Evolutionary conservation across 352 stramenopile species (phyloP).

Genomic region (Pythium myriotylum): DNA sequence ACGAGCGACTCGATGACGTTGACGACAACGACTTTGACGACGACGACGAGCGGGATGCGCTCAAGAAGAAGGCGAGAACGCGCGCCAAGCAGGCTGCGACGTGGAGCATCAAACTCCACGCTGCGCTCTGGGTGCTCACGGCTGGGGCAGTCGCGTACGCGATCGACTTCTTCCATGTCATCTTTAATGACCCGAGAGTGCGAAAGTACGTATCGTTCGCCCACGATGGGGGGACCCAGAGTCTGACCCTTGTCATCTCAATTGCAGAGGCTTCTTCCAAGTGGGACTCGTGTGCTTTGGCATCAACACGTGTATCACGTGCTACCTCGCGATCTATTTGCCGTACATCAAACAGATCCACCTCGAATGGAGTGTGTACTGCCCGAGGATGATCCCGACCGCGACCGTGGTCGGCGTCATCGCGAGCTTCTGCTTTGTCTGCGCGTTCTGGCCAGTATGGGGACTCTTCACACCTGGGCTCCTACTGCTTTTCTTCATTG

Average conservation of each 20-base stretch:
- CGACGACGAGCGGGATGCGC: conserved; percentile 32
- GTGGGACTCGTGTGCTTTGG: conserved; percentile 75
- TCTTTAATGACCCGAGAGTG: conserved; percentile 63
- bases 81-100: conserved; percentile 47
- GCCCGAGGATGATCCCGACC: conserved; percentile 89
- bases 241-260: no score
- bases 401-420: conserved; percentile 79
- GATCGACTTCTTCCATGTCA: conserved; percentile 73
- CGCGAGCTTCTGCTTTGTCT: conserved; percentile 74
- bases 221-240: no score
- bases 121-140: conserved; percentile 69
- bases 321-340: conserved; percentile 87
- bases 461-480: conserved; percentile 91
- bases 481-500: conserved; percentile 89
- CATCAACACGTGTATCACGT: conserved; percentile 86
- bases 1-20: conserved; percentile 32
- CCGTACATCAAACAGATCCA: conserved; percentile 82
- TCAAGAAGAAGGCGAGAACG: conserved; percentile 30
- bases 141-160: conserved; percentile 56
- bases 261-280: conserved; percentile 76
- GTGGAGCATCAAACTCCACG: conserved; percentile 78
- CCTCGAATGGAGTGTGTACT: conserved; percentile 92
- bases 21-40: conserved; percentile 37
- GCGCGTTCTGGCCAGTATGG: conserved; percentile 91
- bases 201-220: conserved; percentile 34